A percentile compares a stretch with the other conserved stretches of the same genome.
Conservation (phyloP, 495 filamentous ascomycete genomes). For the Cladorrhinum samala region DNA sequence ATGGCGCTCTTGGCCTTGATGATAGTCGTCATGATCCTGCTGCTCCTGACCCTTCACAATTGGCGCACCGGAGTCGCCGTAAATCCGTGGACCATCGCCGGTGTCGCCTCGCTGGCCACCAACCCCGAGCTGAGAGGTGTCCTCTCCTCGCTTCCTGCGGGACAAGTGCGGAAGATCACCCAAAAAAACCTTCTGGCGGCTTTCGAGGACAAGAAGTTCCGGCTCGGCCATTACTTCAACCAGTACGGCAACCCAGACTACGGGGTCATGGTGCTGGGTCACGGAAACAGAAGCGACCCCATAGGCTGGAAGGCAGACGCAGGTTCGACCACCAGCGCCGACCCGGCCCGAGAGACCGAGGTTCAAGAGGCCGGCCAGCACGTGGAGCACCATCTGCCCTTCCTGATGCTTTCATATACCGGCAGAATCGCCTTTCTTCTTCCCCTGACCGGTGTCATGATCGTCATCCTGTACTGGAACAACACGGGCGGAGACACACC, state of each 20-base stretch:
- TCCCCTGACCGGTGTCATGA: slow-evolving; percentile 30
- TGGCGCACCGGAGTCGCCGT: slow-evolving; percentile 33
- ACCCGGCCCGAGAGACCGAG: not conserved
- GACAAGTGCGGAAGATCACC: slow-evolving; percentile 15
- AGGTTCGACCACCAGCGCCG: not conserved
- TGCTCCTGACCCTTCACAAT: slow-evolving; percentile 18
- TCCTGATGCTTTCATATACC: slow-evolving; percentile 28
- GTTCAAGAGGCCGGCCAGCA: not conserved
- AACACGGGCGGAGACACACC: slow-evolving; percentile 28
- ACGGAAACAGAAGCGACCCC: not conserved
- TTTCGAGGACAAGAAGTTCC: slow-evolving; percentile 26
- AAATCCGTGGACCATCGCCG: slow-evolving; percentile 39
- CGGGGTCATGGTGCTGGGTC: slow-evolving; percentile 24
- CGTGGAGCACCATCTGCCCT: slow-evolving; percentile 24
- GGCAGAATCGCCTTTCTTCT: slow-evolving; percentile 26
- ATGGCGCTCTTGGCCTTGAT: slow-evolving; percentile 23
- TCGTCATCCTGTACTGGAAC: slow-evolving; percentile 39
- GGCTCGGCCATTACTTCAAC: slow-evolving; percentile 29
- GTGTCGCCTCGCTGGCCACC: slow-evolving; percentile 29
- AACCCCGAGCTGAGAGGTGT: slow-evolving; percentile 26
- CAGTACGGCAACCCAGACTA: slow-evolving; percentile 26
- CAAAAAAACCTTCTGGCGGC: slow-evolving; percentile 18
- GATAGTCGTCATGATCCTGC: slow-evolving; percentile 19
- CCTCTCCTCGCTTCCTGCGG: slow-evolving; percentile 19
- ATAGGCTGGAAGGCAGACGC: not conserved